These are phyloP conservation scores for Arthrobotrys iridis DNA, from an alignment of 2,329 filamentous ascomycete species.

Conservation along the genomic window DNA sequence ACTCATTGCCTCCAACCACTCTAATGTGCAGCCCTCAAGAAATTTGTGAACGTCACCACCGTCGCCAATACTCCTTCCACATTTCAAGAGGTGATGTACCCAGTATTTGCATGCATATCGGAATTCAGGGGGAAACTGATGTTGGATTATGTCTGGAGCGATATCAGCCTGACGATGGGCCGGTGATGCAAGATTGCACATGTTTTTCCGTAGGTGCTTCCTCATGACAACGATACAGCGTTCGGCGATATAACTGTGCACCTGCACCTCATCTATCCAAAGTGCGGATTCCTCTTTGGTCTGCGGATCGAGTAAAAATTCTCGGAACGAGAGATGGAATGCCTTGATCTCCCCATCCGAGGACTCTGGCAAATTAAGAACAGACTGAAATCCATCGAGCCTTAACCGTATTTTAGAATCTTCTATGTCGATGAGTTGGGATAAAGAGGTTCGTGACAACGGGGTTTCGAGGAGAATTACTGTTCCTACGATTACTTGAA, in stretches of 20 bases:
- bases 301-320: slow-evolving; percentile 16
- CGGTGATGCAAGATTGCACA: slow-evolving; percentile 32
- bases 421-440: background rate
- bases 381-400: slow-evolving; percentile 5
- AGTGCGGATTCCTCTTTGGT: background rate
- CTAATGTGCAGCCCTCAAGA: background rate
- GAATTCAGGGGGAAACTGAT: background rate
- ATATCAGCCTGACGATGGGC: background rate
- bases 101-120: slow-evolving; percentile 20
- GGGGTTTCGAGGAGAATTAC: slow-evolving; percentile 10
- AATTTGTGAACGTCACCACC: background rate
- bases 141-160: background rate
- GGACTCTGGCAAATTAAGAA: background rate
- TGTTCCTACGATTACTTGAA: slow-evolving; percentile 6
- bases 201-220: slow-evolving; percentile 57
- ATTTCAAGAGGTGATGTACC: background rate
- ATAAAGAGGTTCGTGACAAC: background rate
- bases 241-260: background rate
- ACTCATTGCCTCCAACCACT: slow-evolving; percentile 5
- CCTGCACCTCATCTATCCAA: slow-evolving; percentile 18
- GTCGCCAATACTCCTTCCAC: background rate
- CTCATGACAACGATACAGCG: slow-evolving; percentile 60
- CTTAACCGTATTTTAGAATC: background rate
- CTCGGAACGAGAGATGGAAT: slow-evolving; percentile 30
- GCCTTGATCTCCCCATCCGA: background rate